phyloP scores from a whole-genome alignment of 805 yeast genomes.

The Yamadazyma phyllophila region DNA sequence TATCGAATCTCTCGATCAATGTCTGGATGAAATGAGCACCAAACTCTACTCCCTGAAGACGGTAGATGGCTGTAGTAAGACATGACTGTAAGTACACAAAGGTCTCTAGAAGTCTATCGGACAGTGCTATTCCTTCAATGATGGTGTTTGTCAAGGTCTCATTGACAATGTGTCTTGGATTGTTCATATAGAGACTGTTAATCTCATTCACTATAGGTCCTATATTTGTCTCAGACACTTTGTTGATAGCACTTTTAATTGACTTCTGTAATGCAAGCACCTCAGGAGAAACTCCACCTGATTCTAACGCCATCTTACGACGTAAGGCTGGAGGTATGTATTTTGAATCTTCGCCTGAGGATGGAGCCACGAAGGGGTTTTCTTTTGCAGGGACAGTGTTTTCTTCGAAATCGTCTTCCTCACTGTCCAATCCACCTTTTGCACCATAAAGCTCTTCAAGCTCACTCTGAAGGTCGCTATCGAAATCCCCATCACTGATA shows the following conservation, averaged over 20 bases:
- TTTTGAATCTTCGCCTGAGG: constrained; percentile 20
- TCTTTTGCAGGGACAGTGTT: constrained; percentile 38
- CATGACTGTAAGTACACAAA: constrained; percentile 80
- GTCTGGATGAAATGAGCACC: constrained; percentile 85
- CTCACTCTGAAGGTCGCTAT: constrained; percentile 15
- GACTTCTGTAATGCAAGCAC: constrained; percentile 51
- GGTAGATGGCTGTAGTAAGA: constrained; percentile 69
- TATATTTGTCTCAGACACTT: constrained; percentile 84
- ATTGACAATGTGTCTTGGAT: constrained; percentile 80
- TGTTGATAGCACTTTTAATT: constrained; percentile 82
- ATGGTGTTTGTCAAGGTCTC: constrained; percentile 63
- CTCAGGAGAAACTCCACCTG: constrained; percentile 32
- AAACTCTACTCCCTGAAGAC: constrained; percentile 79
- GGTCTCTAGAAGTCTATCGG: constrained; percentile 69
- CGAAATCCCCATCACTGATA: constrained; percentile 20
- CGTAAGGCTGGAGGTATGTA: constrained; percentile 91
- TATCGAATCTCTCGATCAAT: constrained; percentile 68
- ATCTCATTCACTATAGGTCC: constrained; percentile 67
- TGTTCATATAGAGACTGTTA: constrained; percentile 55
- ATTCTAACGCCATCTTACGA: constrained; percentile 45
- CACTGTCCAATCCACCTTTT: constrained; percentile 12
- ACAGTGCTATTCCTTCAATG: constrained; percentile 59
- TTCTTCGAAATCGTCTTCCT: constrained; percentile 15
- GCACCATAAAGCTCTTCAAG: constrained; percentile 15
- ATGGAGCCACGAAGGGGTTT: constrained; percentile 68